Conservation (phyloP, 768 basidiomycete species). For the Rhizopogon sp. region DNA sequence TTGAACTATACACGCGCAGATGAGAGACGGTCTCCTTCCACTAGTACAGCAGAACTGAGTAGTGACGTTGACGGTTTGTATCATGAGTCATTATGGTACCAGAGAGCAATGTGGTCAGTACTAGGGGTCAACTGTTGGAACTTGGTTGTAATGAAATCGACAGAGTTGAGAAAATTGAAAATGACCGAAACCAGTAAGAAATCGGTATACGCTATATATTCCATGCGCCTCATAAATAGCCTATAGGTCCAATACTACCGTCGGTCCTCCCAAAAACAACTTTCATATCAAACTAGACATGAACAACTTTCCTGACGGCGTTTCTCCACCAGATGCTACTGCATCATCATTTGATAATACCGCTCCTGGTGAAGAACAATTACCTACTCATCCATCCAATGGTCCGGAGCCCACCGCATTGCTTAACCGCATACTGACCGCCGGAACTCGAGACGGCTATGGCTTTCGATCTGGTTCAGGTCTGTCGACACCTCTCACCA, state of each 20-base stretch:
- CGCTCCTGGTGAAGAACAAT: slow-evolving; percentile 53
- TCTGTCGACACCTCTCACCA: slow-evolving; percentile 51
- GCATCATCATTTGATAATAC: slow-evolving; percentile 51
- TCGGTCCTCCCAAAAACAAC: not conserved
- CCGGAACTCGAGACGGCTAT: slow-evolving; percentile 66
- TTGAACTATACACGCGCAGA: slow-evolving; percentile 51
- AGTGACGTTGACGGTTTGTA: no score
- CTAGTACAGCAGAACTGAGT: no score
- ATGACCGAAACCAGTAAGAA: not conserved
- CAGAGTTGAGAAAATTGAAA: not conserved
- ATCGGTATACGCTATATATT: not conserved
- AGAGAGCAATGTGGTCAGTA: no score
- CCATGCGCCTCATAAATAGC: no score
- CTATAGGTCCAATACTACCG: no score
- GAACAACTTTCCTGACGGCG: slow-evolving; percentile 41
- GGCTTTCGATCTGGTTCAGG: slow-evolving; percentile 76
- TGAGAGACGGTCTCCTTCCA: no score
- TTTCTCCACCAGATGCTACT: slow-evolving; percentile 25
- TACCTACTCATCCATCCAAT: slow-evolving; percentile 32
- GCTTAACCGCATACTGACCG: slow-evolving; percentile 61
- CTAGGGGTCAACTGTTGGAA: no score
- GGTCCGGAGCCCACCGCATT: slow-evolving; percentile 27
- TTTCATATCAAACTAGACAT: slow-evolving; percentile 24
- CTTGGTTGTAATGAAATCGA: no score
- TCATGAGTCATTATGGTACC: slow-evolving; percentile 11